Base-by-base conservation (phyloP, 306 rosid genomes). In the Lablab purpureus region DNA sequence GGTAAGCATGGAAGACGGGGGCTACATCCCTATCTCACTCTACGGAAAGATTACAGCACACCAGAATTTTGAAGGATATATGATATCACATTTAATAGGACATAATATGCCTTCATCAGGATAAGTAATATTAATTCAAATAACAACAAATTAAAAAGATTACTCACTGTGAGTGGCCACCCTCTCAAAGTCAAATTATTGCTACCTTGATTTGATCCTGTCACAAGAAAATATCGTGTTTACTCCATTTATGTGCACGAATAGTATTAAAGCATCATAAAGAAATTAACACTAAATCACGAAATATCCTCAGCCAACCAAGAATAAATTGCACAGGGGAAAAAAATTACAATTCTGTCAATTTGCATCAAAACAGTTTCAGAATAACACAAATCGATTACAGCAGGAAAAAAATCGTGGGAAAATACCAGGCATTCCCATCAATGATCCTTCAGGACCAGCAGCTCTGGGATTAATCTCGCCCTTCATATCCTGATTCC, bases 171-270 rank as follows among this genome's bases (percentile, higher is more conserved):
- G 64, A 96, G 93, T 0, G 99, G 99, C 99, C 99, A 96, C 66
- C 99, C 99, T 87, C 93, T 96, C 68, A 96, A 79, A 66, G 99
- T 96, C 93, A 96, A 88, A 84, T 91, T 96, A 83, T 82, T 96
- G 84, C 93, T 82, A 67, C 97, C 97, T 89, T 96, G 99, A 86
- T 96, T 96, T 28, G 97, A 90, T 75, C 99, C 99, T 96, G 89
- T 75, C 86, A 87, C 54, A 74, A 75, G 51, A 63, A 77, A 37
- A 80, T 84, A 32, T 81, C 37, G 34, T 30, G 73, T 85, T 84
- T 72, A 83, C 58, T 34, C 59, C 55, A 74, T 74, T 59, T 74
- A 37, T 12, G 60, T n/a, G 62, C 51, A 84, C 54, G 59, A 67
- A 56, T 77, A 45, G 41, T 56, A 41, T 19, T 4, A 40, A 13